Evolutionary conservation across 2,329 filamentous ascomycete genomes (phyloP).

Genomic region (Thelonectria olida): DNA sequence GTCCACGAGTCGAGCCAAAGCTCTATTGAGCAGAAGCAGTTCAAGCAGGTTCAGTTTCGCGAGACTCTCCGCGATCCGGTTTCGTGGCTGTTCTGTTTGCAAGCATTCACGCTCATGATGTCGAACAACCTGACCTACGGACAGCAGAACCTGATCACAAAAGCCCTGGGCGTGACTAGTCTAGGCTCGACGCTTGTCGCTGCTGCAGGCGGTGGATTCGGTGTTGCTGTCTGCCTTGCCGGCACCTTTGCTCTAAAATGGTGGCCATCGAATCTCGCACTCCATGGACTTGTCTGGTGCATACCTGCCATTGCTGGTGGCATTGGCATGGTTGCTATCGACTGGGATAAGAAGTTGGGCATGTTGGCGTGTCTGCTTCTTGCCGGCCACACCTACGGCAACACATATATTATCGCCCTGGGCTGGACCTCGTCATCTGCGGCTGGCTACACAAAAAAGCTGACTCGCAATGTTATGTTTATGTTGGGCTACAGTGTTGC

Average conservation of each 20-base stretch:
- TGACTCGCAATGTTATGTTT: constrained; percentile 52
- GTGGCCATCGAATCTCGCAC: constrained; percentile 44
- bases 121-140: constrained; percentile 51
- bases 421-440: constrained; percentile 49
- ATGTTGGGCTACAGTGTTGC: constrained; percentile 48
- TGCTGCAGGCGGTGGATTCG: constrained; percentile 48
- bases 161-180: constrained; percentile 47
- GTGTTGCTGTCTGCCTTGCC: constrained; percentile 42
- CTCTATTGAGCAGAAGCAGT: constrained; percentile 50
- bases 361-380: constrained; percentile 37
- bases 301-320: constrained; percentile 37
- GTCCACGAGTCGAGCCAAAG: constrained; percentile 46
- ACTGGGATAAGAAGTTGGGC: constrained; percentile 34
- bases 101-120: constrained; percentile 45
- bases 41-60: constrained; percentile 43
- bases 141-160: constrained; percentile 50
- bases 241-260: constrained; percentile 42
- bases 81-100: constrained; percentile 44
- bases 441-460: constrained; percentile 55
- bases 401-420: constrained; percentile 41
- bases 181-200: constrained; percentile 51
- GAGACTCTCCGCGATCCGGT: constrained; percentile 43
- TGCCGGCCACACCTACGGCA: constrained; percentile 46
- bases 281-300: constrained; percentile 41
- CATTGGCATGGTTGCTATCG: constrained; percentile 39